These are phyloP conservation scores for Apiospora marii DNA, from an alignment of 2,329 filamentous ascomycete genomes.

Conservation along the genomic window DNA sequence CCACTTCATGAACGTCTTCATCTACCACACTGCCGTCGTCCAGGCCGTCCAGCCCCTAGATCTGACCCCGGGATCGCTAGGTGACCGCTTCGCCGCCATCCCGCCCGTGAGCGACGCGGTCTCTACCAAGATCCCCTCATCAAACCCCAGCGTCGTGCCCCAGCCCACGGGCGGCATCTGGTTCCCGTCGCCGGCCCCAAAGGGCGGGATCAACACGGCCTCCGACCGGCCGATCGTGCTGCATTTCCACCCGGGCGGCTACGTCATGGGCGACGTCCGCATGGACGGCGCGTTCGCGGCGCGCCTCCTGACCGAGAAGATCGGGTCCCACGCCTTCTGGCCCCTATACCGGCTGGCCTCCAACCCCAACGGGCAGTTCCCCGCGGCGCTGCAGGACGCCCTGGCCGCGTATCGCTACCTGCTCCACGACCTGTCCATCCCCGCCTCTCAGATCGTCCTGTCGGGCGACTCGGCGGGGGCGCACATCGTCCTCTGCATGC, in stretches of 20 bases:
- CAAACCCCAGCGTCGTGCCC: conserved; percentile 24
- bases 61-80: neutral
- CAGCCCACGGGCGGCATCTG: conserved; percentile 35
- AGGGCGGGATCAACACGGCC: neutral
- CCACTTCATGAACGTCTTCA: conserved; percentile 22
- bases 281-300: conserved; percentile 41
- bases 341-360: conserved; percentile 35
- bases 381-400: conserved; percentile 58
- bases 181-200: conserved; percentile 31
- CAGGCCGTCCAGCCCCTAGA: conserved; percentile 10
- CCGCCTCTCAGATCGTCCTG: conserved; percentile 8
- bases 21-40: conserved; percentile 19
- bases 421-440: conserved; percentile 47
- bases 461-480: conserved; percentile 10
- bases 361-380: conserved; percentile 46
- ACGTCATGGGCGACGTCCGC: conserved; percentile 52
- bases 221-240: conserved; percentile 45
- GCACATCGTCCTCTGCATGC: conserved; percentile 44
- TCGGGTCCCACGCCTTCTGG: conserved; percentile 46
- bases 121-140: conserved; percentile 2
- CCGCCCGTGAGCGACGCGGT: neutral
- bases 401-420: conserved; percentile 56
- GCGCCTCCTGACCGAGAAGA: conserved; percentile 45
- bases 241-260: conserved; percentile 59
- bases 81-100: conserved; percentile 9